Conservation (phyloP, 2,329 filamentous ascomycete species). For the Parastagonospora nodorum region DNA sequence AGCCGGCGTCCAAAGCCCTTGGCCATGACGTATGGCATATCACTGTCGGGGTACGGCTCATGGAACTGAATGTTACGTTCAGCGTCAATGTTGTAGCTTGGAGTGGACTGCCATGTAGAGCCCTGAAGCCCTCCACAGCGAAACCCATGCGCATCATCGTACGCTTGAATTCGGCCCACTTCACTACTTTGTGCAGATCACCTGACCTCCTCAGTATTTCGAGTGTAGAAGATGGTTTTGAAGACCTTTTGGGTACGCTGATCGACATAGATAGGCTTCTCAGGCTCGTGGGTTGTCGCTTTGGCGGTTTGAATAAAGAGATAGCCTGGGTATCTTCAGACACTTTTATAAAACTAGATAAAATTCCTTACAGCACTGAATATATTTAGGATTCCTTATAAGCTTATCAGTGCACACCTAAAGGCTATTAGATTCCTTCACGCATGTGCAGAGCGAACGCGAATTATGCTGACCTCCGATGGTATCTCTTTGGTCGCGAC, state of each 20-base stretch:
- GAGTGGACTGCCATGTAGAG: neutral
- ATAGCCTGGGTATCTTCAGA: too few relatives aligned
- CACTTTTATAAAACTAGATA: too few relatives aligned
- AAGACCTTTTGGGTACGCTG: neutral
- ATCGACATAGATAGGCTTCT: too few relatives aligned
- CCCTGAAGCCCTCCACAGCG: neutral
- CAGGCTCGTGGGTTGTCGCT: too few relatives aligned
- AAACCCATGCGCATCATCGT: neutral
- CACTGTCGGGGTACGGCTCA: neutral
- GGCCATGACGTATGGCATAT: neutral
- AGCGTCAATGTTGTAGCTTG: neutral
- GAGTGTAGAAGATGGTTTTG: neutral
- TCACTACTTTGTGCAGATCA: neutral
- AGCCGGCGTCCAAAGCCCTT: neutral
- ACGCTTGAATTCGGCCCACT: neutral
- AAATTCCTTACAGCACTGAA: too few relatives aligned
- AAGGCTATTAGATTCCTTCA: too few relatives aligned
- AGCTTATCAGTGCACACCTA: too few relatives aligned
- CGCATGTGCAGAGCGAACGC: too few relatives aligned
- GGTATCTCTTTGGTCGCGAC: too few relatives aligned
- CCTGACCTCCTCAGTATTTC: neutral
- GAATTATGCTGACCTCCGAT: too few relatives aligned
- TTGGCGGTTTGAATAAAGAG: too few relatives aligned
- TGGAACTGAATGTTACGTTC: neutral
- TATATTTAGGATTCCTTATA: too few relatives aligned